These are phyloP conservation scores for Syzygium oleosum DNA, from an alignment of 345 rosid species.

Conservation along the genomic window DNA sequence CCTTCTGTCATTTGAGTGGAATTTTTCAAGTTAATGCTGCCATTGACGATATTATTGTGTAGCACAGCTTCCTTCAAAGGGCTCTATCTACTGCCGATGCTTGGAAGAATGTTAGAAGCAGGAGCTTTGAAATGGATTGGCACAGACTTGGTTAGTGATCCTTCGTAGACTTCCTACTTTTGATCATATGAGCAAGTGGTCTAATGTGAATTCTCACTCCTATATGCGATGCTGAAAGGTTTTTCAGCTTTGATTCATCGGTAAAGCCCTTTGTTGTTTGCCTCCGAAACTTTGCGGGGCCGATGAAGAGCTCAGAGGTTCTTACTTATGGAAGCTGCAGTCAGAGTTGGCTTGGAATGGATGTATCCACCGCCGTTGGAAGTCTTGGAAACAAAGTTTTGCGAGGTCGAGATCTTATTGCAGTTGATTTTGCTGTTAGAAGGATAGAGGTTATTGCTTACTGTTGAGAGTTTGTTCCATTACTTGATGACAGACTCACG, in stretches of 20 bases:
- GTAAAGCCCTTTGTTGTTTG: background rate
- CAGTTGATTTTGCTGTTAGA: background rate
- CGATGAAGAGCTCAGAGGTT: background rate
- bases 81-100: background rate
- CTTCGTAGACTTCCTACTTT: background rate
- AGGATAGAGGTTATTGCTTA: background rate
- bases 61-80: background rate
- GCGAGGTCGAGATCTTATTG: background rate
- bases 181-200: background rate
- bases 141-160: background rate
- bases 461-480: no score
- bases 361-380: background rate
- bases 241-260: background rate
- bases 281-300: background rate
- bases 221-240: background rate
- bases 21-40: background rate
- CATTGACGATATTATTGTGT: background rate
- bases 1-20: background rate
- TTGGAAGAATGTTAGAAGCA: background rate
- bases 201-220: background rate
- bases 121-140: background rate
- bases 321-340: background rate
- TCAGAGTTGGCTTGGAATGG: background rate
- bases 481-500: no score
- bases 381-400: background rate